Percentiles rank a stretch among this genome's conserved stretches.
Evolutionary conservation across 2,329 filamentous ascomycete genomes (phyloP).

Genomic region (Cercospora beticola): DNA sequence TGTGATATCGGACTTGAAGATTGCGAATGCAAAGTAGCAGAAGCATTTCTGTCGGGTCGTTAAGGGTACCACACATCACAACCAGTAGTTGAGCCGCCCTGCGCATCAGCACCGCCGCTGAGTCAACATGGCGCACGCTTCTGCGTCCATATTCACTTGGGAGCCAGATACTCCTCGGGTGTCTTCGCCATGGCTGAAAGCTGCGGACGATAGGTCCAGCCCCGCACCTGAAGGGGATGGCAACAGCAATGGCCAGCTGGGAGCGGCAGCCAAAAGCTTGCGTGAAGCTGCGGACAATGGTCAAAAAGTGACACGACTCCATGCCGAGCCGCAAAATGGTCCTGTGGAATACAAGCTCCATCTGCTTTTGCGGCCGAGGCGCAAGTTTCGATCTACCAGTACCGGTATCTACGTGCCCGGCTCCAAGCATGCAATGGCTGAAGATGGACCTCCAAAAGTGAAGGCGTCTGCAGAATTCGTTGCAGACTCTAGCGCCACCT

Average conservation of each 20-base stretch:
- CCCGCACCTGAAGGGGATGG: neutral
- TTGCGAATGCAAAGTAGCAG: neutral
- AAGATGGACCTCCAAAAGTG: slow-evolving; percentile 24
- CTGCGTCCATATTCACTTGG: slow-evolving; percentile 94
- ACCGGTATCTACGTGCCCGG: slow-evolving; percentile 58
- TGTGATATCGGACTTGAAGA: neutral
- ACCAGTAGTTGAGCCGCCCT: neutral
- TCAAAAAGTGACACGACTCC: slow-evolving; percentile 64
- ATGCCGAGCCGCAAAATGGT: slow-evolving; percentile 89
- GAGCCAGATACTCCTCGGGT: slow-evolving; percentile 85
- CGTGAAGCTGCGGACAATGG: slow-evolving; percentile 15
- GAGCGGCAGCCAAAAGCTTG: slow-evolving; percentile 13
- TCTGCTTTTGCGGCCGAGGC: slow-evolving; percentile 74
- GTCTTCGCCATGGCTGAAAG: slow-evolving; percentile 80
- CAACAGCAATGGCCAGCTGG: slow-evolving; percentile 2
- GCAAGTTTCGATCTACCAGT: slow-evolving; percentile 70
- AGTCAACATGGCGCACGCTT: slow-evolving; percentile 41
- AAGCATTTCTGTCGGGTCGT: neutral
- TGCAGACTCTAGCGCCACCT: slow-evolving; percentile 26
- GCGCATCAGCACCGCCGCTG: neutral
- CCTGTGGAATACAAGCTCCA: slow-evolving; percentile 97
- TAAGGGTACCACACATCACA: neutral
- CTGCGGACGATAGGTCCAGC: slow-evolving; percentile 9
- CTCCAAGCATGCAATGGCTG: slow-evolving; percentile 49
- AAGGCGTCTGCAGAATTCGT: slow-evolving; percentile 30